These are phyloP conservation scores for Triangularia setosa DNA, from an alignment of 2,329 filamentous ascomycete genomes.

Conservation along the genomic window DNA sequence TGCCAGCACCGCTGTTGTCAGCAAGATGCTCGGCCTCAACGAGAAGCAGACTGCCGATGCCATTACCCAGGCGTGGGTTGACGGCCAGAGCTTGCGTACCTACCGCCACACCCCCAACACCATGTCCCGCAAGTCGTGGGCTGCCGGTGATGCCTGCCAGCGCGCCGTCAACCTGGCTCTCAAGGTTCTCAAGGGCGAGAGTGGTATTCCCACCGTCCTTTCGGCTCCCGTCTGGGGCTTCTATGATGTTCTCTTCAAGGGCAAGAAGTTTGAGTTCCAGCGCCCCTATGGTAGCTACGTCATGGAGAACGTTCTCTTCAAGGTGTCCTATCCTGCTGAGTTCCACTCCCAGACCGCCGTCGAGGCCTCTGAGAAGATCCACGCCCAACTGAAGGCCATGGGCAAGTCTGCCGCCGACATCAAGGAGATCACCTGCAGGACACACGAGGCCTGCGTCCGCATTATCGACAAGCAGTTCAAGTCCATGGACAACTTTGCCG, in stretches of 20 bases:
- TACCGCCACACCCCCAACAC: conserved; percentile 98
- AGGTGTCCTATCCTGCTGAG: conserved; percentile 97
- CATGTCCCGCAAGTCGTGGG: conserved; percentile 99
- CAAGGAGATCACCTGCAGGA: conserved; percentile 88
- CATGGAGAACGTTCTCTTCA: conserved; percentile 99
- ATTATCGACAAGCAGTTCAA: conserved; percentile 99
- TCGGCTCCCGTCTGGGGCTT: conserved; percentile 95
- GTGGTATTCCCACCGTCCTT: conserved; percentile 86
- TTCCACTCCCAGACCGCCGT: conserved; percentile 99
- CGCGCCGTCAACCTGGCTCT: conserved; percentile 86
- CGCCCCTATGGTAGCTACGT: conserved; percentile 96
- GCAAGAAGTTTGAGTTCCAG: conserved; percentile 94
- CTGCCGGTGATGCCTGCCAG: conserved; percentile 96
- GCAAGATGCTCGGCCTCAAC: conserved; percentile 86
- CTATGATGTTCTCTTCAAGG: conserved; percentile 97
- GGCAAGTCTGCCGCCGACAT: conserved; percentile 94
- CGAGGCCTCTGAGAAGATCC: conserved; percentile 86
- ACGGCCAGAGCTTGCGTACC: conserved; percentile 91
- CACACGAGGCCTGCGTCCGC: conserved; percentile 95
- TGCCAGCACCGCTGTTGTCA: conserved; percentile 87
- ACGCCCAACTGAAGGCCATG: conserved; percentile 73
- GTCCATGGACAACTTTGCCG: conserved; percentile 99
- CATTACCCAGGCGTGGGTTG: conserved; percentile 95
- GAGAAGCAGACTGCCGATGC: conserved; percentile 92
- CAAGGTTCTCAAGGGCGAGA: conserved; percentile 88